phyloP scores from a whole-genome alignment of 2,329 filamentous ascomycete genomes.

The Penicillium sp. region DNA sequence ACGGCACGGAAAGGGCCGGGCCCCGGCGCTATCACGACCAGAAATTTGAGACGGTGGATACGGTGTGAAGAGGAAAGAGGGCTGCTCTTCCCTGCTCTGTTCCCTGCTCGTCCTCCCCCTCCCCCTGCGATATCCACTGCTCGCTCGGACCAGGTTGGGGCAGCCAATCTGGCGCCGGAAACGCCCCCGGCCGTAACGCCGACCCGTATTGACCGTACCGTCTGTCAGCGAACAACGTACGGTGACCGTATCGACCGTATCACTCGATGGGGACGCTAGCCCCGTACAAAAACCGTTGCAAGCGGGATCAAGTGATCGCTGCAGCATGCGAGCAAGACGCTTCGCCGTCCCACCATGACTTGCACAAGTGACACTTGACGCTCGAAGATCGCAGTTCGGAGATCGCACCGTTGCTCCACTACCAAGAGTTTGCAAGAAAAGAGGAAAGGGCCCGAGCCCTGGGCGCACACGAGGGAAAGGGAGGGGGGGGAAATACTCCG shows the following conservation, averaged over 20 bases:
- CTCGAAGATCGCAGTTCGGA: slow-evolving; percentile 40
- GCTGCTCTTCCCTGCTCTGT: slow-evolving; percentile 16
- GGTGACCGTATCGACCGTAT: slow-evolving; percentile 32
- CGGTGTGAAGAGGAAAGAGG: slow-evolving; percentile 10
- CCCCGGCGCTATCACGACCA: slow-evolving; percentile 29
- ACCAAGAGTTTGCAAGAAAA: slow-evolving; percentile 27
- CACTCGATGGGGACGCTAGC: not conserved
- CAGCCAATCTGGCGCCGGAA: slow-evolving; percentile 26
- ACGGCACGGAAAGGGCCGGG: slow-evolving; percentile 45
- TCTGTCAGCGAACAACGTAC: slow-evolving; percentile 27
- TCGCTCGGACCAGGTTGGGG: slow-evolving; percentile 28
- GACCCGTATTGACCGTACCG: slow-evolving; percentile 35
- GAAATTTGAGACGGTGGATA: slow-evolving; percentile 19
- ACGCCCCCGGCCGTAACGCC: slow-evolving; percentile 15
- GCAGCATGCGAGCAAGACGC: slow-evolving; percentile 57
- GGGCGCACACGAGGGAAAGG: slow-evolving; percentile 15
- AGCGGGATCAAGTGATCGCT: slow-evolving; percentile 63
- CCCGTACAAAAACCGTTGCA: slow-evolving; percentile 8
- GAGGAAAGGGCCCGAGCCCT: slow-evolving; percentile 19
- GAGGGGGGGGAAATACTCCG: slow-evolving; percentile 23
- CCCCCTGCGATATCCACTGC: slow-evolving; percentile 3
- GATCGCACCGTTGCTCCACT: slow-evolving; percentile 39
- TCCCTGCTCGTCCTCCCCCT: not conserved
- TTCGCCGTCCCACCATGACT: slow-evolving; percentile 34
- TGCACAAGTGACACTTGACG: slow-evolving; percentile 32